phyloP scores from a whole-genome alignment of 2,329 filamentous ascomycete species.

The Paraphoma sp. region DNA sequence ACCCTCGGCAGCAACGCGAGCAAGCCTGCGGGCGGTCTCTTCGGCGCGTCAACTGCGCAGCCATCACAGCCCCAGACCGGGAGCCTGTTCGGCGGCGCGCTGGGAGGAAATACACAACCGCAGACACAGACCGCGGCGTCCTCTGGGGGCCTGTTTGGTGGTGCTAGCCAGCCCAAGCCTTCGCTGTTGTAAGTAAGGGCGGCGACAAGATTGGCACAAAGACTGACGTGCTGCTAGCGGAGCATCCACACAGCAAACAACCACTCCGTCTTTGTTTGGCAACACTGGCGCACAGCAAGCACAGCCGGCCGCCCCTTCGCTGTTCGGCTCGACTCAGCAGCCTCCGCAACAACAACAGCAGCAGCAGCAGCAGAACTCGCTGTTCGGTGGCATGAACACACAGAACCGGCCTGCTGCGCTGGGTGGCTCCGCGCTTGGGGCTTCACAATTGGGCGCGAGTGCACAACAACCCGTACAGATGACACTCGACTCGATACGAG shows the following conservation, averaged over 20 bases:
- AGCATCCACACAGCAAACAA: conserved; percentile 35
- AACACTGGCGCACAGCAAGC: conserved; percentile 37
- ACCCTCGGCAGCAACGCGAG: conserved; percentile 38
- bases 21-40: conserved; percentile 39
- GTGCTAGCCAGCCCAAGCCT: conserved; percentile 35
- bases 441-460: conserved; percentile 33
- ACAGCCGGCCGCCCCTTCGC: conserved; percentile 38
- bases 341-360: conserved; percentile 33
- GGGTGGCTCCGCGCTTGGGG: conserved; percentile 30
- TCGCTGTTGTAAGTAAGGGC: conserved; percentile 46
- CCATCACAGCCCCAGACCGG: not conserved
- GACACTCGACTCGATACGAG: conserved; percentile 70
- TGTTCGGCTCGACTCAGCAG: conserved; percentile 38
- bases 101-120: conserved; percentile 35
- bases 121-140: conserved; percentile 30
- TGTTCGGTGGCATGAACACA: conserved; percentile 42
- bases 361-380: conserved; percentile 36
- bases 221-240: conserved; percentile 43
- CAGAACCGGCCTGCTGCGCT: conserved; percentile 36
- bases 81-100: conserved; percentile 38
- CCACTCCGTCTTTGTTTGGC: conserved; percentile 39
- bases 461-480: conserved; percentile 40
- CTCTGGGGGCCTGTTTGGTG: conserved; percentile 43
- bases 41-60: conserved; percentile 42
- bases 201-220: conserved; percentile 13